A percentile compares a stretch with the other conserved stretches of the same genome.
Evolutionary conservation across 139 green algal genomes (phyloP).

Genomic region (Diplosphaera chodatii): DNA sequence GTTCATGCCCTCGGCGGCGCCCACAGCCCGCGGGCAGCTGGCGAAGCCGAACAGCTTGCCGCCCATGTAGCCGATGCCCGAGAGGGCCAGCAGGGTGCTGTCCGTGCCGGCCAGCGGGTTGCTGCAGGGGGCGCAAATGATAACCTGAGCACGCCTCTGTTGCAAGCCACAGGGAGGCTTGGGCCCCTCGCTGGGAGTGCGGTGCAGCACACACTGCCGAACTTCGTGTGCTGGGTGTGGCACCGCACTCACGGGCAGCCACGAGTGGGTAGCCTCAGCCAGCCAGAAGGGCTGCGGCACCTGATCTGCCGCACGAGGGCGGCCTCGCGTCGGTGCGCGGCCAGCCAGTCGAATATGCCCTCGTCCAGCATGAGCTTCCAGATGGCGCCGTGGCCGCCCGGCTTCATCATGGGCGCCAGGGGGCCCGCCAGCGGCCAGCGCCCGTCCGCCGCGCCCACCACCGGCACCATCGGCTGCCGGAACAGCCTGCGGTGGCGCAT

Average conservation of each 20-base stretch:
- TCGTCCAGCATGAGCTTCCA: slow-evolving; percentile 98
- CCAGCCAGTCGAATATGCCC: slow-evolving; percentile 83
- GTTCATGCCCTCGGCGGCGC: slow-evolving; percentile 94
- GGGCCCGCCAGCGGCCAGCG: slow-evolving; percentile 64
- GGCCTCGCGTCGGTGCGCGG: slow-evolving; percentile 39
- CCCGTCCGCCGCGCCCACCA: slow-evolving; percentile 69
- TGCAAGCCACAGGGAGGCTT: too few relatives aligned
- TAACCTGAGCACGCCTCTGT: too few relatives aligned
- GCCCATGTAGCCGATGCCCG: slow-evolving; percentile 55
- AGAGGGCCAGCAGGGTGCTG: slow-evolving; percentile 89
- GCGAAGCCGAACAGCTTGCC: slow-evolving; percentile 91
- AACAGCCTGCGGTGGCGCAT: slow-evolving; percentile 35
- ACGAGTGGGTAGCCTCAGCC: too few relatives aligned
- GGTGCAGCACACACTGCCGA: too few relatives aligned
- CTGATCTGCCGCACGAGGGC: slow-evolving; percentile 87
- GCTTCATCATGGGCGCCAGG: slow-evolving; percentile 77
- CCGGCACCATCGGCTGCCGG: slow-evolving; percentile 89
- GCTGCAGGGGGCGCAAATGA: too few relatives aligned
- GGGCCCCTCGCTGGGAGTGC: too few relatives aligned
- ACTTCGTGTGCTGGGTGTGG: too few relatives aligned
- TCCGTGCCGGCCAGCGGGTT: slow-evolving; percentile 95
- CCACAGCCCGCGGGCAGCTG: slow-evolving; percentile 84
- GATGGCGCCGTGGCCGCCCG: slow-evolving; percentile 94
- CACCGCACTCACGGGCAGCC: too few relatives aligned
- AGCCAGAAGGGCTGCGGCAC: too few relatives aligned